Base-by-base conservation (phyloP, 441 rosid genomes). In the Gossypium gossypioides region DNA sequence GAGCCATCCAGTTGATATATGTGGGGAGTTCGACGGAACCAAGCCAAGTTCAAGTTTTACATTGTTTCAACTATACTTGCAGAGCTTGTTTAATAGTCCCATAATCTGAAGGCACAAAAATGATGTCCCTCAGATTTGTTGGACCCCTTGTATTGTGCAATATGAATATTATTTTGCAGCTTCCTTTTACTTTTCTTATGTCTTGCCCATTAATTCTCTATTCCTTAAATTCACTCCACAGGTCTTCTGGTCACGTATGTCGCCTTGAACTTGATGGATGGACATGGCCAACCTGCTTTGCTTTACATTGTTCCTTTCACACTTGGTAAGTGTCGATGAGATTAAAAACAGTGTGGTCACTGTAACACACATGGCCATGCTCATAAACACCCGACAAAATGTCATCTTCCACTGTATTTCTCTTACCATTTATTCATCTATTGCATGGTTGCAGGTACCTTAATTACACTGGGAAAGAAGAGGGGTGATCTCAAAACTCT, bases 261-360 rank as follows among this genome's bases (percentile, higher is more conserved):
- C 58, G 96, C 93, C 24, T 72, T 90, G 76, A 90, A 87, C 84
- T 80, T 90, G 87, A 88, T 88, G 93, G 93, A 88, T 44, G 93
- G 93, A 15, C 96, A 87, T 37, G 96, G 93, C 60, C 96, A 88
- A 64, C 96, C 96, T 3, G 96, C 96, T 6, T 74, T 88, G 77
- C 93, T 90, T 63, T 90, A 90, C 80, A 88, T 88, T 6, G 96
- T 88, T 62, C 93, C 96, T 1, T 90, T 88, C 82, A 88, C 89
- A 1, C 86, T 90, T 2, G 93, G 98, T 93, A 87, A 83, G 78
- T 63, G 4, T 52, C 40, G 13, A 5, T 60, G 58, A 56, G n/a
- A 8, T 57, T 15, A 12, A 24, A 16, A 63, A 42, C 13, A 24
- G 18, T 6, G n/a, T 57, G 37, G 25, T 0, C 1, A 0, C 5